Evolutionary conservation across 306 rosid species (phyloP), one percentile per base, ranked within the genome.

Genomic region (Phaseolus lunatus): DNA sequence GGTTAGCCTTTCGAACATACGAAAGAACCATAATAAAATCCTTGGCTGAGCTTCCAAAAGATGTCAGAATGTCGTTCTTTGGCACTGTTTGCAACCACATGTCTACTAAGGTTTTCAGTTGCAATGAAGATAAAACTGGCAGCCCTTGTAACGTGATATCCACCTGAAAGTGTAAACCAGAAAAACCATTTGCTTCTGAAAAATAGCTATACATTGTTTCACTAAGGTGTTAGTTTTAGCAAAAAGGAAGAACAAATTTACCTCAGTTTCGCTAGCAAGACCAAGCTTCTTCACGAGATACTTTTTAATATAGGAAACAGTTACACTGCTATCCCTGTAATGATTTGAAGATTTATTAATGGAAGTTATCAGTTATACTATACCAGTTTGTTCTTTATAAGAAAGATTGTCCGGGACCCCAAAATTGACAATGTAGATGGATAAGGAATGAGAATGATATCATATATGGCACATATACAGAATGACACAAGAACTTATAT

Each of bases 21-120:
- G 88, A 80, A 56, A 92, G 88, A 63, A 83, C 86, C 97, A 89
- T 84, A 19, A 92, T 82, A 67, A 74, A 85, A n/a, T 92, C 89
- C 86, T 88, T 61, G 16, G 89, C 97, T 0, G 93, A 85, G 84
- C 83, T 80, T 65, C 95, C 95, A 37, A 50, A 76, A 18, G 72
- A 14, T 29, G 90, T 8, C 20, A 58, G 41, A 71, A 88, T 80
- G 61, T 75, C 85, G 41, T 80, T 64, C 3, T 19, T 45, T 8
- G 89, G 84, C 44, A 45, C 9, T 74, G 90, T 77, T 78, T 80
- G 70, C 69, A 84, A 20, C 95, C 95, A 92, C 66, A 79, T 3
- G 2, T 88, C 88, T 22, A 83, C 76, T 2, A 89, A 20, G 62
- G 81, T 27, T 61, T 84, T 84, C 77, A 92, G 81, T 61, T 62